Evolutionary conservation across 148 eudicot genomes (phyloP).

Genomic region (Bassia scoparia): DNA sequence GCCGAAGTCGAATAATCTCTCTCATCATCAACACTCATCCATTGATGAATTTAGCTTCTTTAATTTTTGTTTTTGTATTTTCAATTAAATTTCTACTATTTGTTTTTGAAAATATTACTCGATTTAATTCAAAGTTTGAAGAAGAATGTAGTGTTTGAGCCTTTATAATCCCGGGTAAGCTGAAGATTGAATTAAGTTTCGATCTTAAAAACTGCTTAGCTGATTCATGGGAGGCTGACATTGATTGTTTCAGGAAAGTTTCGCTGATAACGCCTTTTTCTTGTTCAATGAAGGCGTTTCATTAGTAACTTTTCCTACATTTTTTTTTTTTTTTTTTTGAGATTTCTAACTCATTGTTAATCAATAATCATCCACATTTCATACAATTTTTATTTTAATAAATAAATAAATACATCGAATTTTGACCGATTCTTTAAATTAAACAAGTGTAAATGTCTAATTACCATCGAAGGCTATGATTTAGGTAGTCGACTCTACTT

Average conservation of each 20-base stretch:
- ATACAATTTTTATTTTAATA: no score
- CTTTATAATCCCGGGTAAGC: constrained; percentile 78
- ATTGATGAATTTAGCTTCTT: no score
- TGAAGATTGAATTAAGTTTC: constrained; percentile 9
- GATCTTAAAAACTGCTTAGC: constrained; percentile 36
- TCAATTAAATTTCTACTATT: no score
- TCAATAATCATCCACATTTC: no score
- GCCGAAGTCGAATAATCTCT: neutral
- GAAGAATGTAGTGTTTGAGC: constrained; percentile 17
- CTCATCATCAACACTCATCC: no score
- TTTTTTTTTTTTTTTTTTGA: neutral
- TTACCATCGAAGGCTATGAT: no score
- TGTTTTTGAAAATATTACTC: no score
- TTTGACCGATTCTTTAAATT: no score
- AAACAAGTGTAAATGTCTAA: no score
- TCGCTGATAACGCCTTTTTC: constrained; percentile 59
- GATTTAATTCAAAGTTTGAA: neutral
- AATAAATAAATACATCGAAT: no score
- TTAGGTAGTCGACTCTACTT: no score
- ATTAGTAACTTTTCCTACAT: constrained; percentile 63
- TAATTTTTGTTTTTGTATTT: neutral
- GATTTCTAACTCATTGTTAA: no score
- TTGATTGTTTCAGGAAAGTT: constrained; percentile 36
- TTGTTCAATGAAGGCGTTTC: constrained; percentile 39
- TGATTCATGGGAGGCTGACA: constrained; percentile 80